Conservation (phyloP, 768 basidiomycete species). For the Cystobasidium ongulense region DNA sequence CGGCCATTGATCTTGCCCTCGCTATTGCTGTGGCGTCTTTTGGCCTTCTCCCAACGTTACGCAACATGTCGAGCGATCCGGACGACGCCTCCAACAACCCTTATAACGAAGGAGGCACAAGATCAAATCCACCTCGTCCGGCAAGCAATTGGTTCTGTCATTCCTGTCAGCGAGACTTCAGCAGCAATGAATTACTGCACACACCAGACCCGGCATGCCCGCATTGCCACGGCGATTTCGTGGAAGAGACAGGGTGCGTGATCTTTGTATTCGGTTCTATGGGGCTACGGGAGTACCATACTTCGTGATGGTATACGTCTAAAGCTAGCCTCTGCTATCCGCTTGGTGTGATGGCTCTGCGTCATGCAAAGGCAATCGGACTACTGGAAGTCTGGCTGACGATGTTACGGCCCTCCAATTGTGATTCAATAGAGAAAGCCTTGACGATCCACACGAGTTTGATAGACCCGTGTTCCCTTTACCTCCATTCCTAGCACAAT, state of each 20-base stretch:
- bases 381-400: background rate
- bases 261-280: no score
- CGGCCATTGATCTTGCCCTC: no score
- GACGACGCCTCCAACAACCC: conserved; percentile 18
- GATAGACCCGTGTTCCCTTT: conserved; percentile 12
- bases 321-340: background rate
- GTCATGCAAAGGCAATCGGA: background rate
- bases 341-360: background rate
- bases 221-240: conserved; percentile 4
- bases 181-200: background rate
- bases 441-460: conserved; percentile 28
- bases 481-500: background rate
- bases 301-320: background rate
- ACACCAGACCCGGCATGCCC: conserved; percentile 20
- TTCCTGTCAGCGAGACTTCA: conserved; percentile 10
- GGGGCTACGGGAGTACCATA: background rate
- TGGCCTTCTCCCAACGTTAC: background rate
- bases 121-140: background rate
- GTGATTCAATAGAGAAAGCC: background rate
- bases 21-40: background rate
- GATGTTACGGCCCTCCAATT: background rate
- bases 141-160: conserved; percentile 18
- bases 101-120: conserved; percentile 1
- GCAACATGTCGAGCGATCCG: background rate
- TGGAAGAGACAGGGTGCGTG: conserved; percentile 23